A percentile compares a stretch with the other conserved stretches of the same genome.
Conservation (phyloP, 2,329 filamentous ascomycete species). For the Epicoccum sorghinum region DNA sequence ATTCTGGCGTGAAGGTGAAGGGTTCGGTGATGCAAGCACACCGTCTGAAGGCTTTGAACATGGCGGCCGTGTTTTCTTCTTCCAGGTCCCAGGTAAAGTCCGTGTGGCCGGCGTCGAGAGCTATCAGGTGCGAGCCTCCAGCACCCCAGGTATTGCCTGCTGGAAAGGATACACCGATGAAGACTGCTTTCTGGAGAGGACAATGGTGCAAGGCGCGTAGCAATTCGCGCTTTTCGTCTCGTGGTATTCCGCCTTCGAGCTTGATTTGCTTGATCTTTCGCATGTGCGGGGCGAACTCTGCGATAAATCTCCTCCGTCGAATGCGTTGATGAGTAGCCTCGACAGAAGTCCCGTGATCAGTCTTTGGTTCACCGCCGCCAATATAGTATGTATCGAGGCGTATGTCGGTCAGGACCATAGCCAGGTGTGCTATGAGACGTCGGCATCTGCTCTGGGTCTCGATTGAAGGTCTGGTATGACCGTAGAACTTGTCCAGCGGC, state of each 20-base stretch:
- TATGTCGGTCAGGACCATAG: constrained; percentile 49
- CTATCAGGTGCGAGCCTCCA: constrained; percentile 40
- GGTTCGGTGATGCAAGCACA: constrained; percentile 22
- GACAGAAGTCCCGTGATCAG: constrained; percentile 29
- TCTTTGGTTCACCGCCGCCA: constrained; percentile 37
- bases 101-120: constrained; percentile 33
- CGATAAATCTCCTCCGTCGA: constrained; percentile 49
- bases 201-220: constrained; percentile 51
- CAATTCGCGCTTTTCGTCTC: constrained; percentile 55
- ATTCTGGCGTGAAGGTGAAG: constrained; percentile 45
- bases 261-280: constrained; percentile 52
- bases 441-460: constrained; percentile 32
- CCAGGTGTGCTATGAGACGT: constrained; percentile 48
- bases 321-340: constrained; percentile 28
- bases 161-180: constrained; percentile 53
- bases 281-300: constrained; percentile 52
- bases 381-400: constrained; percentile 49
- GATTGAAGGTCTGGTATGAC: constrained; percentile 29
- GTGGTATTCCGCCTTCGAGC: constrained; percentile 54
- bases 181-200: constrained; percentile 52
- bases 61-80: constrained; percentile 36
- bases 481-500: constrained; percentile 55
- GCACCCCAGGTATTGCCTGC: constrained; percentile 55
- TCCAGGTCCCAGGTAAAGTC: constrained; percentile 34
- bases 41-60: constrained; percentile 33